Percentiles rank a stretch among this genome's conserved stretches.
Conservation (phyloP, 306 rosid genomes). For the Styphnolobium japonicum region DNA sequence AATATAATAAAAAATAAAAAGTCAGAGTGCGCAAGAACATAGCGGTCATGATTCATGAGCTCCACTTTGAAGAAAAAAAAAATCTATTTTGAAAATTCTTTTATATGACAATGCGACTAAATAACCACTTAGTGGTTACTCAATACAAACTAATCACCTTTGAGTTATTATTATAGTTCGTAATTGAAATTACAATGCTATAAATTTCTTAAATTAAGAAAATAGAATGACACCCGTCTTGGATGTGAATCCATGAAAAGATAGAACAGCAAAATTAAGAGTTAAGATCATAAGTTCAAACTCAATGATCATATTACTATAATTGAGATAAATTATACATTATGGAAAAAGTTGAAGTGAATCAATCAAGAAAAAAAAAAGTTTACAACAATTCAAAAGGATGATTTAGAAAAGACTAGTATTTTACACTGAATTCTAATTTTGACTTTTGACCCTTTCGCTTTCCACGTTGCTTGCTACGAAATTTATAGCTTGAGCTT, state of each 20-base stretch:
- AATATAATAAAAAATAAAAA: neutral
- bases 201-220: neutral
- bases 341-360: neutral
- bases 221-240: neutral
- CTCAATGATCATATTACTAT: neutral
- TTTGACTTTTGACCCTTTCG: neutral
- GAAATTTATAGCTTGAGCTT: neutral
- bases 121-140: too few relatives aligned
- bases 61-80: neutral
- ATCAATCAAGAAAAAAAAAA: neutral
- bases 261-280: neutral
- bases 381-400: neutral
- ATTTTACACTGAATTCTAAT: neutral
- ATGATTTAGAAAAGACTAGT: neutral
- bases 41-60: slow-evolving; percentile 10
- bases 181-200: neutral
- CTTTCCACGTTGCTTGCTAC: neutral
- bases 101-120: neutral
- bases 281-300: neutral
- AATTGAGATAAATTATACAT: neutral
- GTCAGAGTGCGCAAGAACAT: neutral
- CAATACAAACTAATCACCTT: too few relatives aligned
- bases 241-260: neutral
- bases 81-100: neutral
- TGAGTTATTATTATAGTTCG: neutral